phyloP scores from a whole-genome alignment of 2,329 filamentous ascomycete genomes.

The Diplodia sapinea region DNA sequence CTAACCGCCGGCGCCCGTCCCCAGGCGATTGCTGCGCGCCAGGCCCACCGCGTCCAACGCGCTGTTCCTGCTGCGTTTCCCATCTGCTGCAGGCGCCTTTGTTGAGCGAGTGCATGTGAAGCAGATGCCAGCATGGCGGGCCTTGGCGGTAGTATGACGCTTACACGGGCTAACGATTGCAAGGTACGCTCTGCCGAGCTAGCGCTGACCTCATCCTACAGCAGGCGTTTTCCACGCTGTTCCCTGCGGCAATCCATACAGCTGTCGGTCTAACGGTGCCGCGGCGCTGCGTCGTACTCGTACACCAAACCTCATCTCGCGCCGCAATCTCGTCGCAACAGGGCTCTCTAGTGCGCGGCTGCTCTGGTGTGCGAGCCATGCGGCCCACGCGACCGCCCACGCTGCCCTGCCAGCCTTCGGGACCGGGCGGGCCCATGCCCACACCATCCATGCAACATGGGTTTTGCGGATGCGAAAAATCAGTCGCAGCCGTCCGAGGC shows the following conservation, averaged over 20 bases:
- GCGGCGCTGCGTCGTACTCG: slow-evolving; percentile 15
- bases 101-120: slow-evolving; percentile 5
- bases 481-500: slow-evolving; percentile 5
- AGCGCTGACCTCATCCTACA: slow-evolving; percentile 17
- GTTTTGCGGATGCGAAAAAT: slow-evolving; percentile 3
- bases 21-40: slow-evolving; percentile 16
- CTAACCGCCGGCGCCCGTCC: slow-evolving; percentile 24
- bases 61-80: slow-evolving; percentile 8
- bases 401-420: not conserved
- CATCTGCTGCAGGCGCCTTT: slow-evolving; percentile 4
- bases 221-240: slow-evolving; percentile 1
- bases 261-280: not conserved
- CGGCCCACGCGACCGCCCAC: slow-evolving; percentile 22
- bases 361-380: slow-evolving; percentile 2
- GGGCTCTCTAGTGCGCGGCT: slow-evolving; percentile 4
- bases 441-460: slow-evolving; percentile 15
- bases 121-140: not conserved
- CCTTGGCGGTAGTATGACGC: slow-evolving; percentile 13
- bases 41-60: slow-evolving; percentile 3
- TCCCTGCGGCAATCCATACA: too few relatives aligned
- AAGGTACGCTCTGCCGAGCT: slow-evolving; percentile 3
- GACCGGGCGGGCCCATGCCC: not conserved
- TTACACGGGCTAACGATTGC: slow-evolving; percentile 15
- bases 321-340: slow-evolving; percentile 6
- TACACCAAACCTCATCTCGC: slow-evolving; percentile 10